Percentiles rank a stretch among this genome's conserved stretches.
Conservation (phyloP, 495 filamentous ascomycete species). For the Tuber umbilicatum region DNA sequence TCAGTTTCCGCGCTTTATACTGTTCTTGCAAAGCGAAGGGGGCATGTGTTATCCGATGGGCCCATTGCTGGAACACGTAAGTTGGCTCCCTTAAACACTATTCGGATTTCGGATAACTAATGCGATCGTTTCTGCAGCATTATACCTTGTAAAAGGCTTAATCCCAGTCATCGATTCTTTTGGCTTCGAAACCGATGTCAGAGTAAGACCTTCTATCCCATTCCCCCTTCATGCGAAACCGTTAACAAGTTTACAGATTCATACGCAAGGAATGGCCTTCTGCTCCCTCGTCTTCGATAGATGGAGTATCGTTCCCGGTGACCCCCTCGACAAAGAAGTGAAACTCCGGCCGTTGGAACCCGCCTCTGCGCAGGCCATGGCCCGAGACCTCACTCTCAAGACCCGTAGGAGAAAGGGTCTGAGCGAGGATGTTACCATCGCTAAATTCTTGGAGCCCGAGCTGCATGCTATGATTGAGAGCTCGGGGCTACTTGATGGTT, state of each 20-base stretch:
- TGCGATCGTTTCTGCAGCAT: conserved; percentile 43
- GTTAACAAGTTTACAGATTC: conserved; percentile 50
- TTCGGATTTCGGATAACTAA: background rate
- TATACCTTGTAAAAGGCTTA: conserved; percentile 82
- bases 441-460: conserved; percentile 92
- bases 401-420: conserved; percentile 87
- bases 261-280: conserved; percentile 86
- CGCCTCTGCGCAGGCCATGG: conserved; percentile 75
- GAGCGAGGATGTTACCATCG: conserved; percentile 89
- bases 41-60: conserved; percentile 86
- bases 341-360: conserved; percentile 78
- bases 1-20: conserved; percentile 84
- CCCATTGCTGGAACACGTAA: conserved; percentile 81
- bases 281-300: conserved; percentile 90
- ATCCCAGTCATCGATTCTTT: conserved; percentile 96
- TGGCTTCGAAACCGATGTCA: conserved; percentile 92
- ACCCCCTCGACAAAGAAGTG: conserved; percentile 82
- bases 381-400: conserved; percentile 93
- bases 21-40: conserved; percentile 75
- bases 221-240: conserved; percentile 1
- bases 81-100: conserved; percentile 3
- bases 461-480: conserved; percentile 82
- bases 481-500: conserved; percentile 76
- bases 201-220: conserved; percentile 37
- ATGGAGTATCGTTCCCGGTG: conserved; percentile 91